Percentiles rank a stretch among this genome's conserved stretches.
Evolutionary conservation across 2,329 filamentous ascomycete species (phyloP).

Genomic region (Epichloe glyceriae): DNA sequence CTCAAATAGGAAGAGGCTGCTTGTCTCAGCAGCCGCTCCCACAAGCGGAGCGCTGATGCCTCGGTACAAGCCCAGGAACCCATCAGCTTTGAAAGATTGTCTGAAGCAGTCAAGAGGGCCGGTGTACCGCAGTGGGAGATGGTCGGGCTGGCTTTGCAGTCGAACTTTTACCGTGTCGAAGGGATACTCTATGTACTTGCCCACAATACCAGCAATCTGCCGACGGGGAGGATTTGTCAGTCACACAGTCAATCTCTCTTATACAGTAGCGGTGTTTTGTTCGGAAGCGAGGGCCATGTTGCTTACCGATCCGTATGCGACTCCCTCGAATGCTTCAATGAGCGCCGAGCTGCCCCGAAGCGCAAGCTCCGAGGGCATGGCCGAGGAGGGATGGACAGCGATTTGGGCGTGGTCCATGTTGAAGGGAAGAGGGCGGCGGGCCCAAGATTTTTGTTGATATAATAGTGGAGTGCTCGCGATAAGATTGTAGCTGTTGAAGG

Average conservation of each 20-base stretch:
- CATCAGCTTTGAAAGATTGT: conserved; percentile 69
- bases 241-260: neutral
- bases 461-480: neutral
- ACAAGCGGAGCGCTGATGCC: conserved; percentile 85
- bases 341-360: conserved; percentile 27
- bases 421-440: neutral
- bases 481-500: neutral
- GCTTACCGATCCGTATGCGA: conserved; percentile 74
- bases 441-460: too few species aligned
- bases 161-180: conserved; percentile 98
- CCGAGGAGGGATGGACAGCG: conserved; percentile 14
- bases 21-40: conserved; percentile 84
- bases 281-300: neutral
- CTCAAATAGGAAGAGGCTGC: conserved; percentile 87
- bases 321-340: conserved; percentile 67
- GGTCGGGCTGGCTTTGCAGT: conserved; percentile 86
- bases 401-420: conserved; percentile 20
- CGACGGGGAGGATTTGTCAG: neutral
- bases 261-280: neutral
- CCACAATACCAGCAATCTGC: conserved; percentile 69
- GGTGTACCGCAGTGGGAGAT: conserved; percentile 65
- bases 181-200: conserved; percentile 95
- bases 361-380: conserved; percentile 14
- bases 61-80: conserved; percentile 72
- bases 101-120: conserved; percentile 90